Evolutionary conservation across 176 grass and related monocot species (phyloP), one percentile per base, ranked within the genome.

Genomic region (Sorghum bicolor): DNA sequence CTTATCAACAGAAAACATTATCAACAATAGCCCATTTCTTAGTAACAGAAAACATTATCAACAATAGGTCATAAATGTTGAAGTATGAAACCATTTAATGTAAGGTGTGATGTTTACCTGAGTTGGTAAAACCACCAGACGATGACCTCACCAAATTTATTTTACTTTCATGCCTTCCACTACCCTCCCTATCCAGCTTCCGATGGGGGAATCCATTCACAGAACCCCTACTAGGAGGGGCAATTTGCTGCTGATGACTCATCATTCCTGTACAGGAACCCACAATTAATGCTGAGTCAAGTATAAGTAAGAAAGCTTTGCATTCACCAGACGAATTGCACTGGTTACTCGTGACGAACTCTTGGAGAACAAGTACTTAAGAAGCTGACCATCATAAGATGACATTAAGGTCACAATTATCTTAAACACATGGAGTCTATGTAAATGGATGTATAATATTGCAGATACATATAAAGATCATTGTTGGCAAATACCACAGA

Each of bases 211-310:
- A 84, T 80, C 94, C 94, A 53, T 97, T 97, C 28, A 53, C 65
- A 1, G 55, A 60, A 60, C 68, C 55, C 71, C 89, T 87, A 48
- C 89, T 85, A 58, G 80, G 76, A 72, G 94, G 41, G 8, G 65
- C 74, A 29, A 66, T 69, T 83, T 94, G 87, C n/a, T 87, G 94
- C 33, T 85, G 91, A 78, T 91, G 90, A 84, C 85, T 97, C 94
- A 97, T 97, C 69, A 60, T 87, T 68, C 73, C 90, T 91, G 71
- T 47, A 60, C n/a, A 66, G 60, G 29, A 65, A 73, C 82, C 29
- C 41, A 16, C 8, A 39, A 61, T 58, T 76, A 67, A 74, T 29
- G 29, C 3, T n/a, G 24, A 73, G 40, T 12, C 22, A 25, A 60
- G 48, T 22, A 31, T 38, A 29, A 75, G n/a, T 31, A 58, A 75